Conservation (phyloP, 768 basidiomycete species). For the Podaxis carcinomalis region DNA sequence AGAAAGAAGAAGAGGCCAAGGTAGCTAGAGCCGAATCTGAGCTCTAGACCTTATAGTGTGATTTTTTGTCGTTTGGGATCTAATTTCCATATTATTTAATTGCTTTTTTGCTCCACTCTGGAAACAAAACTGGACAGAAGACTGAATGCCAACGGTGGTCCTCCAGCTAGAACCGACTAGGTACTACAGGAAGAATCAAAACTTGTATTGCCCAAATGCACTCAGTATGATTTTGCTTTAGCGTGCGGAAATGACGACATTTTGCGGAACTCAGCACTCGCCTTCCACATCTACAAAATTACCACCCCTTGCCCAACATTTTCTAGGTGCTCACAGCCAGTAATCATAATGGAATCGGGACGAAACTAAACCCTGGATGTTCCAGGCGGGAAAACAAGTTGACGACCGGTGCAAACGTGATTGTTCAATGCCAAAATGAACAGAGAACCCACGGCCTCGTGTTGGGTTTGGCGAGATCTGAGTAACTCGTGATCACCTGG, state of each 20-base stretch:
- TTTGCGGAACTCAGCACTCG: neutral
- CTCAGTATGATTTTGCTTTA: neutral
- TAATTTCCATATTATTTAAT: conserved; percentile 1
- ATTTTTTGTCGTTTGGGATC: neutral
- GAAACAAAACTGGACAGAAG: neutral
- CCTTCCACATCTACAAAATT: neutral
- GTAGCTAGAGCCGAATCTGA: conserved; percentile 36
- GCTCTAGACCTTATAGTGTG: conserved; percentile 28
- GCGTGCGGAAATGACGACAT: neutral
- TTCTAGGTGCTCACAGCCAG: neutral
- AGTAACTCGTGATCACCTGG: conserved; percentile 6
- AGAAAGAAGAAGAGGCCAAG: conserved; percentile 32
- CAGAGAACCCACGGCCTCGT: conserved; percentile 1
- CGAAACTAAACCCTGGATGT: neutral
- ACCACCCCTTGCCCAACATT: neutral
- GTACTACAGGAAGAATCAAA: neutral
- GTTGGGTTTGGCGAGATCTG: neutral
- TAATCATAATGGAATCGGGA: neutral
- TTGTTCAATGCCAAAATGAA: neutral
- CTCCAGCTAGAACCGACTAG: neutral
- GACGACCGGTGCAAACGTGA: neutral
- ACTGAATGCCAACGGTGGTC: neutral
- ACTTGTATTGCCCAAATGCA: neutral
- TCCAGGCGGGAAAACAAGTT: neutral
- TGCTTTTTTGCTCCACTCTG: neutral